Percentiles rank a stretch among this genome's conserved stretches.
Evolutionary conservation across 2,329 filamentous ascomycete species (phyloP).

Genomic region (Thermoascus crustaceus): DNA sequence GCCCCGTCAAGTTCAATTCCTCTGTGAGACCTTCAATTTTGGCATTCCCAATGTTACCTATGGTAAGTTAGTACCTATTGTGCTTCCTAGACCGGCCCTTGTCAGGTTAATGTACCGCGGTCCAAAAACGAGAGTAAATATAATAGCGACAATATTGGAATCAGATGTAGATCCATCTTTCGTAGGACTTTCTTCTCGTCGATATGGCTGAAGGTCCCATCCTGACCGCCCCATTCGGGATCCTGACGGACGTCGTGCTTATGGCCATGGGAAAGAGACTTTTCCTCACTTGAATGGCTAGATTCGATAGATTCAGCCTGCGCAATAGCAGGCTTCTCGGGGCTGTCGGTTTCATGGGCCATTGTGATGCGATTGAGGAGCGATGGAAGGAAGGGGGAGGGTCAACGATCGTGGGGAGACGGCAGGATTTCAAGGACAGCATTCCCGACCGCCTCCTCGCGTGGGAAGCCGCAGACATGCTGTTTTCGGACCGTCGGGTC

Average conservation of each 20-base stretch:
- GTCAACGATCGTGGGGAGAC: not conserved
- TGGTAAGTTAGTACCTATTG: too few relatives aligned
- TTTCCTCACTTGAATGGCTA: not conserved
- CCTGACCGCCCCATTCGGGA: not conserved
- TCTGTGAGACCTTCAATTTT: slow-evolving; percentile 17
- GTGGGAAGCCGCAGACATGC: too few relatives aligned
- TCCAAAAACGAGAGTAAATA: slow-evolving; percentile 30
- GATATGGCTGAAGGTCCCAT: slow-evolving; percentile 24
- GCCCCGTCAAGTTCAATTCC: slow-evolving; percentile 15
- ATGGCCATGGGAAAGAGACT: not conserved
- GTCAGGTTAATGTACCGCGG: too few relatives aligned
- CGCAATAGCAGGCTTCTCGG: not conserved
- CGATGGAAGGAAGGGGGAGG: not conserved
- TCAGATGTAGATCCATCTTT: slow-evolving; percentile 33
- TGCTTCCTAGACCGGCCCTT: too few relatives aligned
- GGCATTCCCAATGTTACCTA: slow-evolving; percentile 19
- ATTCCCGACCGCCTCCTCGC: too few relatives aligned
- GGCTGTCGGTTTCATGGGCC: not conserved
- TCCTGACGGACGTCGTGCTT: not conserved
- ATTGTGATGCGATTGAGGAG: not conserved
- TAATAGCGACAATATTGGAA: slow-evolving; percentile 31
- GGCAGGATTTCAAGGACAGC: too few relatives aligned
- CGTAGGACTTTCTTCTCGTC: slow-evolving; percentile 33
- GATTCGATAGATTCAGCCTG: not conserved
- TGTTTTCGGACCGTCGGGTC: too few relatives aligned